Base-by-base conservation (phyloP, 2,329 filamentous ascomycete species). In the Aaosphaeria pasadenensis region DNA sequence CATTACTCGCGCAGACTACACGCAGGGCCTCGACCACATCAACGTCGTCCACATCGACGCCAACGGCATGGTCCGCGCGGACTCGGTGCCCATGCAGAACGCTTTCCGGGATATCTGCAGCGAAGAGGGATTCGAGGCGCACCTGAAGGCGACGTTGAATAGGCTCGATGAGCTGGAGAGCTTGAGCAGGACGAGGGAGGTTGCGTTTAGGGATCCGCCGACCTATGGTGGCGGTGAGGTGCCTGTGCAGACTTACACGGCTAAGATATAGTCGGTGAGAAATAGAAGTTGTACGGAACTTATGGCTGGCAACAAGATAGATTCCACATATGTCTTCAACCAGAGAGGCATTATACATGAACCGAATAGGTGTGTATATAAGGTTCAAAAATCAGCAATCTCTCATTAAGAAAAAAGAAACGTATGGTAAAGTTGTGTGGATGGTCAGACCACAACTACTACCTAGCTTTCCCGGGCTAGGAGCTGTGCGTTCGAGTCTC, bases 21-120 rank as follows among this genome's bases (percentile, higher is more conserved):
- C 97, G 55, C 84, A 91, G 54, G 80, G 83, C 47, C 91, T 96
- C 62, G 94, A 97, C 71, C 89, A 92, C 56, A 83, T 94, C 57
- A 97, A 97, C 63, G 81, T 97, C 42, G 95, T 97, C 70, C 95
- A 89, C 52, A 97, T 99, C 59, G 92, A 95, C 48, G 89, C 86
- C 47, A 80, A 81, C 36, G 90, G 91, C 7, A 87, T 88, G 69
- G 94, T 97, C 5, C 83, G 92, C 33, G 92, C 94, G 1, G 92
- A 95, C 66, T 94, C 88, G 1, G 91, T 97, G 39, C 91, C 94
- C 0, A 99, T 99, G 94, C 89, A 95, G 70, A 85, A 85, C 45
- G 94, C 94, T 0, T 95, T 97, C 70, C 80, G 84, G 42, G 83
- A 91, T 59, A 91, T 97, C 13, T 95, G 88, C 64, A 70, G 73